A percentile compares a stretch with the other conserved stretches of the same genome.
Conservation (phyloP, 2,329 filamentous ascomycete species). For the Grosmannia serpens region DNA sequence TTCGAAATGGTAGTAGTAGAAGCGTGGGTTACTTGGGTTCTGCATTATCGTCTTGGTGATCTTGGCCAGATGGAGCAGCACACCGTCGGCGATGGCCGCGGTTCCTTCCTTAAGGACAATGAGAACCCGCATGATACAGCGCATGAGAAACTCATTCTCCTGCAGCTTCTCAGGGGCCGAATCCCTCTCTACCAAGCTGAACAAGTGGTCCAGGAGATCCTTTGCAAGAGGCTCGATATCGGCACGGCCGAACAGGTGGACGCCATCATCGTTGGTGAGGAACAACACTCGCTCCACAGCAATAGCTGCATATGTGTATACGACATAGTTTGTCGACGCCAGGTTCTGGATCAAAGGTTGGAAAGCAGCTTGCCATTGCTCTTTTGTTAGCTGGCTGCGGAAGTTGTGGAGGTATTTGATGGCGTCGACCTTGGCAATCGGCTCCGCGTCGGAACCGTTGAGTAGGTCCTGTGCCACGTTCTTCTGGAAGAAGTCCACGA, state of each 20-base stretch:
- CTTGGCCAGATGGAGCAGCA: conserved; percentile 73
- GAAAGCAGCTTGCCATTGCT: conserved; percentile 85
- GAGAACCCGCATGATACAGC: conserved; percentile 93
- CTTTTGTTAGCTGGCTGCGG: conserved; percentile 83
- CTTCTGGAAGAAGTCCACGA: conserved; percentile 90
- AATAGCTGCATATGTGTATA: conserved; percentile 95
- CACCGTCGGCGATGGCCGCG: conserved; percentile 58
- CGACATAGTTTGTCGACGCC: conserved; percentile 82
- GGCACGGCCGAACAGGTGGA: conserved; percentile 66
- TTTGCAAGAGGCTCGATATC: conserved; percentile 75
- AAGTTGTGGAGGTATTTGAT: conserved; percentile 98
- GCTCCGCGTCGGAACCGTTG: conserved; percentile 54
- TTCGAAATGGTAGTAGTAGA: conserved; percentile 99
- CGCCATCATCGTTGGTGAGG: conserved; percentile 62
- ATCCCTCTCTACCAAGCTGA: conserved; percentile 81
- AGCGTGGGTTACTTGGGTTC: conserved; percentile 93
- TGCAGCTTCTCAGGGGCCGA: conserved; percentile 82
- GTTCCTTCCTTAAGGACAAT: conserved; percentile 85
- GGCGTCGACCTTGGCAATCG: conserved; percentile 90
- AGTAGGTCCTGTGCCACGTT: conserved; percentile 85
- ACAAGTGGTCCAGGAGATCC: conserved; percentile 79
- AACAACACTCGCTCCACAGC: conserved; percentile 89
- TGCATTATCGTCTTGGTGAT: conserved; percentile 87
- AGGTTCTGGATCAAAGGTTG: conserved; percentile 85
- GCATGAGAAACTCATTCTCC: conserved; percentile 98